Conservation (phyloP, 2,329 filamentous ascomycete genomes). For the Calonectria hongkongensis region DNA sequence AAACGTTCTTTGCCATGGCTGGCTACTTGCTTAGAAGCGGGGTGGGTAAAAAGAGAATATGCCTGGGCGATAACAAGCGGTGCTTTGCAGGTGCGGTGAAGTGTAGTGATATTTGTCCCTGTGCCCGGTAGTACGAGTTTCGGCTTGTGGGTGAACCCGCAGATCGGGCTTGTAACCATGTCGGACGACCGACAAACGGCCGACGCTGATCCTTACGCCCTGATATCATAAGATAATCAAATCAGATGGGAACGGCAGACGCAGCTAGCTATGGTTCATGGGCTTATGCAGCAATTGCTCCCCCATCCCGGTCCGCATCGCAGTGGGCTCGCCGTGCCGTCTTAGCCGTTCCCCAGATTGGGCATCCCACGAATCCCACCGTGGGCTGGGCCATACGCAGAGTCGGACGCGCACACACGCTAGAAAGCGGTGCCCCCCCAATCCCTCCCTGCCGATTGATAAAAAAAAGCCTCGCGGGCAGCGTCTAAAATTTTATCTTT, state of each 20-base stretch:
- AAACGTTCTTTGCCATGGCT: conserved; percentile 78
- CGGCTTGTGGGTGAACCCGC: background rate
- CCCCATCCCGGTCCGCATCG: background rate
- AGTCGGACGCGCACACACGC: background rate
- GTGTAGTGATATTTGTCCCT: background rate
- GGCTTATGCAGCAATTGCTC: conserved; percentile 11
- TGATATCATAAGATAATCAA: conserved; percentile 5
- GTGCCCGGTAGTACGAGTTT: background rate
- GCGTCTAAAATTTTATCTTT: conserved; percentile 3
- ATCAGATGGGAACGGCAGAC: conserved; percentile 1
- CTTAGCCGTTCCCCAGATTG: conserved; percentile 13
- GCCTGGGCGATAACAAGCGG: background rate
- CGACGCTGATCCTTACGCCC: background rate
- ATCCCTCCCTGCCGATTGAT: conserved; percentile 20
- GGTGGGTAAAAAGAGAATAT: background rate
- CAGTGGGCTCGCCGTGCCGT: conserved; percentile 1
- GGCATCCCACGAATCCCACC: background rate
- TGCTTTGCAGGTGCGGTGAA: conserved; percentile 15
- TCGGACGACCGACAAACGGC: conserved; percentile 18
- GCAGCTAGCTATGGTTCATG: background rate
- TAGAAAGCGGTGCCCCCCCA: background rate
- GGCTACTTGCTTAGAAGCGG: background rate
- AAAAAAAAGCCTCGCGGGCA: conserved; percentile 10
- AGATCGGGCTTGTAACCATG: background rate
- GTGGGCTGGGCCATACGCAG: background rate